A percentile compares a stretch with the other conserved stretches of the same genome.
Conservation (phyloP, 2,329 filamentous ascomycete species). For the Leptographium lundbergii region DNA sequence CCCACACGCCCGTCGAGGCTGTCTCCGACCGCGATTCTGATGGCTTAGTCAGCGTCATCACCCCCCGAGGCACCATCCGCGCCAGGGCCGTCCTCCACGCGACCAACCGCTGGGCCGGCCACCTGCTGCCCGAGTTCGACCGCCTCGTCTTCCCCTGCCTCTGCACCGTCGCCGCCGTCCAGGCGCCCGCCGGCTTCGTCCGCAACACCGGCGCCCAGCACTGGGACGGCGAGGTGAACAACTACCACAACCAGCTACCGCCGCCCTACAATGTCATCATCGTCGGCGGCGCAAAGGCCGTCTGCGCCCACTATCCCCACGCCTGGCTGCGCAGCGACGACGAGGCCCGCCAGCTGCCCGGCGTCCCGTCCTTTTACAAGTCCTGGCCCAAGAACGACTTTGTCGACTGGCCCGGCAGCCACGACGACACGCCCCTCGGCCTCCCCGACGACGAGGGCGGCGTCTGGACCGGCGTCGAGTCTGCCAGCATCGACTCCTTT, state of each 20-base stretch:
- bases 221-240: constrained; percentile 2
- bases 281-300: constrained; percentile 4
- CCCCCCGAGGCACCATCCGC: constrained; percentile 51
- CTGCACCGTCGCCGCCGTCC: constrained; percentile 45
- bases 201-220: constrained; percentile 3
- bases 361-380: neutral
- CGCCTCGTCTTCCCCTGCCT: constrained; percentile 62
- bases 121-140: constrained; percentile 54
- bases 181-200: constrained; percentile 6
- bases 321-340: constrained; percentile 1
- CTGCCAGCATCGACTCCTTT: neutral
- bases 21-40: constrained; percentile 25
- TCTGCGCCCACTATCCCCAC: neutral
- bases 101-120: constrained; percentile 72
- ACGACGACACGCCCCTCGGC: neutral
- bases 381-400: neutral
- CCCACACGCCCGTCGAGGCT: constrained; percentile 52
- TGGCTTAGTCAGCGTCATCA: constrained; percentile 47
- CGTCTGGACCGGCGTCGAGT: constrained; percentile 3
- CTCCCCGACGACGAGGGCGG: neutral
- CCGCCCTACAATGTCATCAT: constrained; percentile 1
- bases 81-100: constrained; percentile 59
- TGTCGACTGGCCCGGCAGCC: neutral
- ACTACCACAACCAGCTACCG: constrained; percentile 5
- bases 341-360: neutral